Conservation (phyloP, 371 early-diverging fungal species). For the Blastocladiella emersonii region DNA sequence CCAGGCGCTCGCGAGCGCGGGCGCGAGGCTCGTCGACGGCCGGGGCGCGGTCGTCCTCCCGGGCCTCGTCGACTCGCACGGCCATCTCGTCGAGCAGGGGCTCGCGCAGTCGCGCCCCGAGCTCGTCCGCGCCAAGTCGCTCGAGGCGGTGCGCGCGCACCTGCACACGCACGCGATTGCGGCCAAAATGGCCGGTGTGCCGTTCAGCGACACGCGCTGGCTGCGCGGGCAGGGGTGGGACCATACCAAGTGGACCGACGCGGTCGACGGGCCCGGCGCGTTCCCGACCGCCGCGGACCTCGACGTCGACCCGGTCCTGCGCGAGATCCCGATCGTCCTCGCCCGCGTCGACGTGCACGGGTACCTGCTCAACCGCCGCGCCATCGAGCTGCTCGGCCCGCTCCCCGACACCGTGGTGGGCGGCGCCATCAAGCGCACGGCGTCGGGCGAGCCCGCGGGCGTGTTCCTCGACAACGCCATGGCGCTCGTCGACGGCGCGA, state of each 20-base stretch:
- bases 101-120: background rate
- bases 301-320: background rate
- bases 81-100: background rate
- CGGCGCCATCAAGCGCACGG: background rate
- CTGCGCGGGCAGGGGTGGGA: constrained; percentile 1
- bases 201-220: background rate
- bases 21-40: background rate
- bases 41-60: background rate
- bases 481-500: background rate
- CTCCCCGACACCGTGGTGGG: background rate
- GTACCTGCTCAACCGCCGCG: background rate
- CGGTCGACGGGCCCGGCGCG: background rate
- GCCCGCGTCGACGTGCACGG: constrained; percentile 3
- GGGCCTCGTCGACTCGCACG: background rate
- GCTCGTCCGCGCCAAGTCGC: background rate
- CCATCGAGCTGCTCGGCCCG: background rate
- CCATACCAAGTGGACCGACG: background rate
- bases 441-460: background rate
- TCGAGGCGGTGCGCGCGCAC: background rate
- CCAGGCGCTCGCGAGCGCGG: background rate
- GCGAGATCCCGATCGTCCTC: background rate
- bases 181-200: background rate
- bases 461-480: constrained; percentile 3
- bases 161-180: no score
- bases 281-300: constrained; percentile 2